Percentiles rank a stretch among this genome's conserved stretches.
Evolutionary conservation across 2,329 filamentous ascomycete species (phyloP).

Genomic region (Nigrospora sphaerica): DNA sequence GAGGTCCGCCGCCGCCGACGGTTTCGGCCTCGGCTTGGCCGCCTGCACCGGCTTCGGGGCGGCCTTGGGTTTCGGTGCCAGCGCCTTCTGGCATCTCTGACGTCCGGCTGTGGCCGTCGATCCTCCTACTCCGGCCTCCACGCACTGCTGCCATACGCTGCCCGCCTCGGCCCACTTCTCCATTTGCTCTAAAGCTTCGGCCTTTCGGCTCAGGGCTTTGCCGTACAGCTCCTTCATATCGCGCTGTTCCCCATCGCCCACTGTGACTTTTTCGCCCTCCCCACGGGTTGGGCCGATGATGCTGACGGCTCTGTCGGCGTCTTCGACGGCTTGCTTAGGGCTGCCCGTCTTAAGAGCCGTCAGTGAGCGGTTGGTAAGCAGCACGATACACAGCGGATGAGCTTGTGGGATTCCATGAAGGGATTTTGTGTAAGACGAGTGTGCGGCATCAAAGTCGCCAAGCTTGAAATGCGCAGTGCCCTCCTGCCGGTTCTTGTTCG

Average conservation of each 20-base stretch:
- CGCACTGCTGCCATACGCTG: conserved; percentile 71
- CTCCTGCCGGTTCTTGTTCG: conserved; percentile 68
- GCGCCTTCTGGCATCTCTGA: conserved; percentile 81
- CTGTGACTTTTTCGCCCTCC: conserved; percentile 69
- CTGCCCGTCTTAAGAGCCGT: conserved; percentile 89
- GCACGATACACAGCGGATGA: conserved; percentile 81
- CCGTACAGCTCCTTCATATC: conserved; percentile 91
- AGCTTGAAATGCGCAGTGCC: conserved; percentile 89
- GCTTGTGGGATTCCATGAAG: conserved; percentile 65
- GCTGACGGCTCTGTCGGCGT: conserved; percentile 73
- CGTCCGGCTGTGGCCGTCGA: conserved; percentile 76
- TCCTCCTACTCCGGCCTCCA: conserved; percentile 82
- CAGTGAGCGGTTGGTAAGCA: conserved; percentile 84
- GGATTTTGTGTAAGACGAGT: conserved; percentile 73
- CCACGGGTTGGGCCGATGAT: conserved; percentile 77
- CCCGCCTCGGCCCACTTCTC: conserved; percentile 88
- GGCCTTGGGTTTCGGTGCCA: conserved; percentile 58
- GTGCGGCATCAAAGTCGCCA: conserved; percentile 84
- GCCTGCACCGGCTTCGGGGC: conserved; percentile 36
- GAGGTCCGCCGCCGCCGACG: conserved; percentile 28
- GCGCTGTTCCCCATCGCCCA: conserved; percentile 60
- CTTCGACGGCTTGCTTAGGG: conserved; percentile 76
- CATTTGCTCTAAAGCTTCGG: conserved; percentile 90
- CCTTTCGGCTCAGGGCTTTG: conserved; percentile 90
- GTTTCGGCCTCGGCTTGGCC: conserved; percentile 35